These are phyloP conservation scores for Hirsutella minnesotensis DNA, from an alignment of 2,329 filamentous ascomycete genomes.

Conservation along the genomic window DNA sequence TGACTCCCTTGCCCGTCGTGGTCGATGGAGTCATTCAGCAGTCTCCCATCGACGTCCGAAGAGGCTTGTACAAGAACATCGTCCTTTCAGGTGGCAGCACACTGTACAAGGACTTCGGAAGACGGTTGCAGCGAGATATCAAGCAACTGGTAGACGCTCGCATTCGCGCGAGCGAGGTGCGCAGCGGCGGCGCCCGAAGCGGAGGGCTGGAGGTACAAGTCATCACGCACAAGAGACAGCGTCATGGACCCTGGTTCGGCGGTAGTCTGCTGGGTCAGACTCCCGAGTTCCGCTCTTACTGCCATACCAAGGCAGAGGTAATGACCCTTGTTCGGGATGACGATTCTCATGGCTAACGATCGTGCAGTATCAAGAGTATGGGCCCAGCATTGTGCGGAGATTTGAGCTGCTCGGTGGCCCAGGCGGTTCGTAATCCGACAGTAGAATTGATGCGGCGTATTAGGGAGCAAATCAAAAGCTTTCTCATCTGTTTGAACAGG, in stretches of 20 bases:
- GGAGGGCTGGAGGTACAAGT: slow-evolving; percentile 95
- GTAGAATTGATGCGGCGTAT: neutral
- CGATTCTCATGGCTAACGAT: slow-evolving; percentile 9
- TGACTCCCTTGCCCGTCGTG: slow-evolving; percentile 86
- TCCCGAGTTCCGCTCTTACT: slow-evolving; percentile 96
- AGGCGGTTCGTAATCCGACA: slow-evolving; percentile 50
- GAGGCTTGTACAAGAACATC: slow-evolving; percentile 99
- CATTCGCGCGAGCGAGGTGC: slow-evolving; percentile 82
- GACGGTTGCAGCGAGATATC: slow-evolving; percentile 92
- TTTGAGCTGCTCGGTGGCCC: slow-evolving; percentile 91
- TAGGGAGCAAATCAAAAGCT: neutral
- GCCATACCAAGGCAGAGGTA: slow-evolving; percentile 79
- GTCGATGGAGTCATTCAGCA: slow-evolving; percentile 97
- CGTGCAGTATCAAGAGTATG: slow-evolving; percentile 82
- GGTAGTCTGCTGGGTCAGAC: slow-evolving; percentile 94
- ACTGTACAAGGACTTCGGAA: slow-evolving; percentile 95
- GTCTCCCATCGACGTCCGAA: slow-evolving; percentile 91
- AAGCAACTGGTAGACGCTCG: slow-evolving; percentile 88
- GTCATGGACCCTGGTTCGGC: slow-evolving; percentile 97
- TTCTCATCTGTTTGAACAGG: too few relatives aligned
- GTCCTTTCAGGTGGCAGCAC: slow-evolving; percentile 95
- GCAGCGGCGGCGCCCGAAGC: slow-evolving; percentile 83
- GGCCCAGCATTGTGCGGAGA: slow-evolving; percentile 86
- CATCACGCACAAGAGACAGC: slow-evolving; percentile 92
- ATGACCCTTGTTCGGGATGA: slow-evolving; percentile 10